phyloP scores from a whole-genome alignment of 2,329 filamentous ascomycete species.

The Dactylellina cionopaga region DNA sequence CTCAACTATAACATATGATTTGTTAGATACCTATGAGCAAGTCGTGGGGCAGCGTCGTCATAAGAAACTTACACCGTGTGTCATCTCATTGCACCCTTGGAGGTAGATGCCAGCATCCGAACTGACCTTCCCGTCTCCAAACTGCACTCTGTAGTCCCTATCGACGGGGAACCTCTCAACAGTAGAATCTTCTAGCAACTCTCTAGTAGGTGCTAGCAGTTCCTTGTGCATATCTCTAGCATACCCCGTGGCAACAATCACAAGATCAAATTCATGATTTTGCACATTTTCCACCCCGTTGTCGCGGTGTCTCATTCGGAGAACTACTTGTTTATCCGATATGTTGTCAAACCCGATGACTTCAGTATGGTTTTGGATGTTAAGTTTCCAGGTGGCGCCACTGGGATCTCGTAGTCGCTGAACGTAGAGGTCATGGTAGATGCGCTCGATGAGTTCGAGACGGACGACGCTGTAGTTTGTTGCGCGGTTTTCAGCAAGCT shows the following conservation, averaged over 20 bases:
- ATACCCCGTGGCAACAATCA: constrained; percentile 91
- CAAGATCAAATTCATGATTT: constrained; percentile 74
- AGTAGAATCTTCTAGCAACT: constrained; percentile 68
- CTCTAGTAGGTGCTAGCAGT: constrained; percentile 74
- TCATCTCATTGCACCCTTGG: constrained; percentile 91
- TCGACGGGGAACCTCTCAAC: constrained; percentile 72
- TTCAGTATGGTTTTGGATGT: constrained; percentile 76
- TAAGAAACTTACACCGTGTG: constrained; percentile 80
- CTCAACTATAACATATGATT: constrained; percentile 68
- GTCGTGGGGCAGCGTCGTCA: constrained; percentile 10
- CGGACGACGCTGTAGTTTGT: constrained; percentile 97
- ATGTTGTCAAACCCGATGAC: constrained; percentile 71
- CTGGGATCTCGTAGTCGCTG: constrained; percentile 79
- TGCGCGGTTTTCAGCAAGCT: constrained; percentile 75
- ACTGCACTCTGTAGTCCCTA: constrained; percentile 81
- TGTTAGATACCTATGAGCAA: neutral
- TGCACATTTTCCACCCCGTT: constrained; percentile 61
- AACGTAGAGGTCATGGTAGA: constrained; percentile 88
- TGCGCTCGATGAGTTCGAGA: constrained; percentile 84
- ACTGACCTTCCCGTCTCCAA: constrained; percentile 75
- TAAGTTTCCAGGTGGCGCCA: constrained; percentile 80
- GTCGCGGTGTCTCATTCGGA: constrained; percentile 67
- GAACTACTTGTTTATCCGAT: constrained; percentile 62
- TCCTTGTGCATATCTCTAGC: constrained; percentile 78
- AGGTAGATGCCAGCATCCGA: constrained; percentile 83